These are phyloP conservation scores for Penicilliopsis zonata DNA, from an alignment of 495 filamentous ascomycete species.

Conservation along the genomic window DNA sequence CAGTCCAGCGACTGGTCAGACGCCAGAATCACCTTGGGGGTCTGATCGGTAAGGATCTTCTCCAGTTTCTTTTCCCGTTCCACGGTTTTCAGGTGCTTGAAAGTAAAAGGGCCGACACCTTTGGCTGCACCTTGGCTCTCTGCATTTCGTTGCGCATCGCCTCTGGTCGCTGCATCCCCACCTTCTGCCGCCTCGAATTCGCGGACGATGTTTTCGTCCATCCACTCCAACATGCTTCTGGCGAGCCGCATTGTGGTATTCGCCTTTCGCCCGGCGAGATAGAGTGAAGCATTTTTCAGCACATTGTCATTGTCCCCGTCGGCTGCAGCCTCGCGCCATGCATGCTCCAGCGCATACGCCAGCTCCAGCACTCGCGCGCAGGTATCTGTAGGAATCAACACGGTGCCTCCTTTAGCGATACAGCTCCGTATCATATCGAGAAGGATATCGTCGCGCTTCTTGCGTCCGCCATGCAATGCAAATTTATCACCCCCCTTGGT, in stretches of 20 bases:
- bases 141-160: constrained; percentile 20
- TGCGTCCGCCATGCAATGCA: constrained; percentile 55
- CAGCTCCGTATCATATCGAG: constrained; percentile 68
- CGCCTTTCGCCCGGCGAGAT: constrained; percentile 70
- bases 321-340: constrained; percentile 64
- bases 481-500: constrained; percentile 66
- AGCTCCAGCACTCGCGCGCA: constrained; percentile 90
- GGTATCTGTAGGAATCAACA: constrained; percentile 90
- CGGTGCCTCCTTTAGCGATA: constrained; percentile 73
- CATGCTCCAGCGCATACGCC: constrained; percentile 81
- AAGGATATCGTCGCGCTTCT: constrained; percentile 74
- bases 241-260: constrained; percentile 77
- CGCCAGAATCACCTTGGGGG: constrained; percentile 72
- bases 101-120: constrained; percentile 72
- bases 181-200: constrained; percentile 76
- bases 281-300: constrained; percentile 59
- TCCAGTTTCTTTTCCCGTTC: constrained; percentile 65
- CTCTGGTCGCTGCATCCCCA: constrained; percentile 27
- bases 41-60: constrained; percentile 37
- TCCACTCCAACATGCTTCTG: constrained; percentile 97
- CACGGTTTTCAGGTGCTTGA: constrained; percentile 70
- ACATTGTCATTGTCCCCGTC: constrained; percentile 32
- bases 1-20: constrained; percentile 84
- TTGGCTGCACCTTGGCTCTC: constrained; percentile 23
- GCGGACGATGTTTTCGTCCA: constrained; percentile 84